Base-by-base conservation (phyloP, 495 filamentous ascomycete genomes). In the Baudoinia panamericana region DNA sequence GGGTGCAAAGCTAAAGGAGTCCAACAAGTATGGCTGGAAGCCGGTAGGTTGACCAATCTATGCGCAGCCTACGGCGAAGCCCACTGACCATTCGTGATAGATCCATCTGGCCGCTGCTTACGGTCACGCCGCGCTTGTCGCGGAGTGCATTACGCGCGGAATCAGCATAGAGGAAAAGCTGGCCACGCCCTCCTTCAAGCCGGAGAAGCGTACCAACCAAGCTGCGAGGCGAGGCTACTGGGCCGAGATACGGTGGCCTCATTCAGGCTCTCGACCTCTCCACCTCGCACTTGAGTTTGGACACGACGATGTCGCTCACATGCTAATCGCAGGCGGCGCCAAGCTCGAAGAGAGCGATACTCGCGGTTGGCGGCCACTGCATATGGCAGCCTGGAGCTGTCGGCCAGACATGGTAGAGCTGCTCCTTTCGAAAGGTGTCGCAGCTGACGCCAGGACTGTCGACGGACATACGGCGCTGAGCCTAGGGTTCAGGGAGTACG, bases 161-260 rank as follows among this genome's bases (percentile, higher is more conserved):
- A 40, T 48, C 11, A 48, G 20, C 11, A 31, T 53, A 18, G 53
- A 57, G 21, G 55, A 56, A 18, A 56, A 54, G 46, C 27, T 54
- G 2, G 41, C 36, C 1, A 40, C 53, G 3, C 35, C 53, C 6
- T 40, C 38, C 11, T 35, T 53, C 20, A 56, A 56, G 31, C 45
- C 45, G 5, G 49, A 38, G 10, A 43, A 45, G 21, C 37, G 52
- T 18, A 55, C 53, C 5, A 46, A 46, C 30, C 30, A 28, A 6
- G 37, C 55, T 5, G 53, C 55, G 5, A 37, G 52, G 22, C 28
- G 43, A 37, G 55, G 55, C 11, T 56, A 53, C 34, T 51, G 53
- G 50, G 53, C 53, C 9, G 55, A 57, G 30, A 48, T 54, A 20
- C 39, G 43, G n/a, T 56, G 55, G 53, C 55, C 51, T 4, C 49